Evolutionary conservation across 2,329 filamentous ascomycete genomes (phyloP).

Genomic region (Monosporascus sp.): DNA sequence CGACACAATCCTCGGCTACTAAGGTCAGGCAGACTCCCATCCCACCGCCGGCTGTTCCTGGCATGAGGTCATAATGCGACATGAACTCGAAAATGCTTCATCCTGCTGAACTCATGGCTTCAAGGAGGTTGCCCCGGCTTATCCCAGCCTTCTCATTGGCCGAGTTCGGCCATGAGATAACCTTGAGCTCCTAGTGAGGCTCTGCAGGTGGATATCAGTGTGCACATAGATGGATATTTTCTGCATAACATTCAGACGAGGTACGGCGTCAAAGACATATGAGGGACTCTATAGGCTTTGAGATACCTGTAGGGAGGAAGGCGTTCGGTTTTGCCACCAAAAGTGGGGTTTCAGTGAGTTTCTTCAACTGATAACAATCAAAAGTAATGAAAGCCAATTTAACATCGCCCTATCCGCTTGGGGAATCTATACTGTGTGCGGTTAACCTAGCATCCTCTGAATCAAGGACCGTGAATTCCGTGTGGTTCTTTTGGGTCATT

Average conservation of each 20-base stretch:
- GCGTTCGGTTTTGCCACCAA: not conserved
- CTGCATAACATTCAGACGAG: not conserved
- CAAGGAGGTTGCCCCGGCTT: too few relatives aligned
- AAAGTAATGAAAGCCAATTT: not conserved
- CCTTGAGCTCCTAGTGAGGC: not conserved
- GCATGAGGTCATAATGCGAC: slow-evolving; percentile 18
- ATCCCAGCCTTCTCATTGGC: not conserved
- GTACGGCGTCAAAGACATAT: not conserved
- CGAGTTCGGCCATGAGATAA: not conserved
- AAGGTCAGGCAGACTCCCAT: slow-evolving; percentile 19
- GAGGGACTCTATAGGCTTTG: not conserved
- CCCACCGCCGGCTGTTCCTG: slow-evolving; percentile 16
- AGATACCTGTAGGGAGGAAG: not conserved
- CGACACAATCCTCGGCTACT: not conserved
- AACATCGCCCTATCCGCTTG: not conserved
- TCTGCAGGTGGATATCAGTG: not conserved
- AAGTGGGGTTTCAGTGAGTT: not conserved
- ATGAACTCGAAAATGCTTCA: not conserved
- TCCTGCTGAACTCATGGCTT: too few relatives aligned
- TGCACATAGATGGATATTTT: not conserved
- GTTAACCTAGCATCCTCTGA: too few relatives aligned
- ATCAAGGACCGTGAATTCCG: too few relatives aligned
- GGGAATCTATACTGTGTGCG: not conserved
- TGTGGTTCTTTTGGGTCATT: too few relatives aligned
- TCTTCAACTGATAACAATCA: not conserved